Base-by-base conservation (phyloP, 768 basidiomycete species). In the Krasilnikovozyma curviuscula region DNA sequence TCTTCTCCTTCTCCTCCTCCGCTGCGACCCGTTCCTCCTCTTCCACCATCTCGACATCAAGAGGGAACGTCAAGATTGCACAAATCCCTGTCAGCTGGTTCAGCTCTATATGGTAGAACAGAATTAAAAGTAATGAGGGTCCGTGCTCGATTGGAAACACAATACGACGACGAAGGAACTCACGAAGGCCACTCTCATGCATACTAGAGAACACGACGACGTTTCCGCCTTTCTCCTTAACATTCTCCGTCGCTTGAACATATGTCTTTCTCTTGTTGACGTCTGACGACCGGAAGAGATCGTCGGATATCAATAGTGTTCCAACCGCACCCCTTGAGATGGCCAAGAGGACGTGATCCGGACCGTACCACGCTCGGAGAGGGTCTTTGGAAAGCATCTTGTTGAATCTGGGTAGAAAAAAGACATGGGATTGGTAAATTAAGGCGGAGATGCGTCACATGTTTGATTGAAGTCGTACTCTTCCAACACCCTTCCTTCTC, bases 141-240 rank as follows among this genome's bases (percentile, higher is more conserved):
- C 9, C 3, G 5, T 1, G 10, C 6, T 18, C 18, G 33, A 34
- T 34, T 12, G 18, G 33, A 12, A 46, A 48, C 4, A 1, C 7
- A 3, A 28, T 6, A 35, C 19, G 21, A 37, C 28, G 42, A 21
- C 18, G 23, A 29, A 9, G n/a, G 6, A 8, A 69, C 83, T 59
- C 60, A 91, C 88, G 89, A 71, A 95, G 88, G 13, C 93, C 93
- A 19, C 83, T 85, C 66, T 98, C 93, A 61, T 98, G 93, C 93
- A 98, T 97, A 59, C 88, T 95, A 4, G 91, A 97, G 65, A 97
- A 98, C 55, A 95, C 88, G 18, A 95, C 70, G 5, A 88, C 88
- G 60, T 97, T 89, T 23, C 78, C 91, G 23, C 88, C 85, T 55
- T 81, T 83, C 39, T 76, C 72, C 56, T 80, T 77, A 14, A 95